A percentile compares a stretch with the other conserved stretches of the same genome.
Conservation (phyloP, 2,329 filamentous ascomycete species). For the Fusarium sacchari region DNA sequence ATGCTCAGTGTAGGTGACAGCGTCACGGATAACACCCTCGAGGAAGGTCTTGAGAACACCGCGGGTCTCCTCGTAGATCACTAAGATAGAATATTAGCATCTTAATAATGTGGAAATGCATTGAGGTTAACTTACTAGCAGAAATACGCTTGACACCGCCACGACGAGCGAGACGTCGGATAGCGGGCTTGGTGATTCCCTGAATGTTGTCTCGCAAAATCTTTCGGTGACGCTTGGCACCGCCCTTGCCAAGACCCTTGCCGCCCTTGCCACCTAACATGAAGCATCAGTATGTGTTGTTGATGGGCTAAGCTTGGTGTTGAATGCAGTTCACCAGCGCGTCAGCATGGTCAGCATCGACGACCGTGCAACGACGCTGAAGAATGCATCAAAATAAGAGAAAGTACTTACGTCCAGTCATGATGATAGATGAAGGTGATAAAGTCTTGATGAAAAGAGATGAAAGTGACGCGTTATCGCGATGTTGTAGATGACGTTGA, state of each 20-base stretch:
- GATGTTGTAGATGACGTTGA: constrained; percentile 41
- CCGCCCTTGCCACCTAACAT: constrained; percentile 87
- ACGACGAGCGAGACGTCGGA: constrained; percentile 98
- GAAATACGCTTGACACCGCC: constrained; percentile 99
- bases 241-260: constrained; percentile 97
- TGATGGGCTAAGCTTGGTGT: background rate
- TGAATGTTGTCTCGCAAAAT: constrained; percentile 99
- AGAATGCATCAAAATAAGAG: constrained; percentile 1
- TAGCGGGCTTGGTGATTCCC: constrained; percentile 98
- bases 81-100: constrained; percentile 43
- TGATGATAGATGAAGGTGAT: constrained; percentile 58
- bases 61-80: constrained; percentile 84
- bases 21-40: constrained; percentile 79
- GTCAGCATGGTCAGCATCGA: background rate
- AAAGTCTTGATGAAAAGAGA: constrained; percentile 40
- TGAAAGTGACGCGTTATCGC: constrained; percentile 44
- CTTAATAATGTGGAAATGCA: background rate
- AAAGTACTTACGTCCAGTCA: constrained; percentile 76
- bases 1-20: constrained; percentile 82
- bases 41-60: constrained; percentile 83
- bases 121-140: constrained; percentile 71
- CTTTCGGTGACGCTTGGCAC: constrained; percentile 99
- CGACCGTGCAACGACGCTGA: background rate
- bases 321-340: background rate
- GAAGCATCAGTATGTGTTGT: constrained; percentile 56